Conservation (phyloP, 2,329 filamentous ascomycete genomes). For the Fonsecaea erecta region DNA sequence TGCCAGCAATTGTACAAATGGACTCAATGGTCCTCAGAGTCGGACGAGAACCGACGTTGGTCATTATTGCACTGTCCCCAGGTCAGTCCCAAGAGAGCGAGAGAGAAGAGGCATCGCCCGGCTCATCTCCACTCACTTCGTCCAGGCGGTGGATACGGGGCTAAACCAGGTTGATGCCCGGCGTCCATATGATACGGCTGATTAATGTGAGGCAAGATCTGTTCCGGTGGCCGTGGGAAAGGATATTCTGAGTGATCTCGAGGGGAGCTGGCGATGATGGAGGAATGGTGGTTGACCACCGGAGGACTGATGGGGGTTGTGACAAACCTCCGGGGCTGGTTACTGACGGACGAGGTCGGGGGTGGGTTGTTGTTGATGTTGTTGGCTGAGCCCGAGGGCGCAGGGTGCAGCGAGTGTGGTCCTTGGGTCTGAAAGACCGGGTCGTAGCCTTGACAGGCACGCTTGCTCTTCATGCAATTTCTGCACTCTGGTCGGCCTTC, state of each 20-base stretch:
- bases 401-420: slow-evolving; percentile 46
- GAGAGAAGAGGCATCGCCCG: background rate
- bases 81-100: slow-evolving; percentile 19
- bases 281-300: slow-evolving; percentile 26
- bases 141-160: slow-evolving; percentile 30
- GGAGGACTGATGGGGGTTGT: slow-evolving; percentile 30
- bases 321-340: slow-evolving; percentile 22
- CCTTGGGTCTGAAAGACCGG: slow-evolving; percentile 72
- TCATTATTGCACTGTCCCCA: slow-evolving; percentile 31
- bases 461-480: slow-evolving; percentile 71
- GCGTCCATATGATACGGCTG: slow-evolving; percentile 37
- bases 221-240: slow-evolving; percentile 34
- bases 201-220: slow-evolving; percentile 34
- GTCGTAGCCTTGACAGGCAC: slow-evolving; percentile 70
- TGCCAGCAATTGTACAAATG: slow-evolving; percentile 67
- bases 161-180: slow-evolving; percentile 24
- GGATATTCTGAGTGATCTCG: slow-evolving; percentile 34
- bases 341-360: slow-evolving; percentile 35
- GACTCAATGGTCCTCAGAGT: slow-evolving; percentile 68
- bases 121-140: slow-evolving; percentile 28
- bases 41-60: slow-evolving; percentile 19
- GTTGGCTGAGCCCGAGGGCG: slow-evolving; percentile 56
- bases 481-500: slow-evolving; percentile 88
- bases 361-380: slow-evolving; percentile 41
- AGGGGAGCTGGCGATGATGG: slow-evolving; percentile 29